Evolutionary conservation across 148 eudicot genomes (phyloP), one percentile per base, ranked within the genome.

Genomic region (Camellia sinensis): DNA sequence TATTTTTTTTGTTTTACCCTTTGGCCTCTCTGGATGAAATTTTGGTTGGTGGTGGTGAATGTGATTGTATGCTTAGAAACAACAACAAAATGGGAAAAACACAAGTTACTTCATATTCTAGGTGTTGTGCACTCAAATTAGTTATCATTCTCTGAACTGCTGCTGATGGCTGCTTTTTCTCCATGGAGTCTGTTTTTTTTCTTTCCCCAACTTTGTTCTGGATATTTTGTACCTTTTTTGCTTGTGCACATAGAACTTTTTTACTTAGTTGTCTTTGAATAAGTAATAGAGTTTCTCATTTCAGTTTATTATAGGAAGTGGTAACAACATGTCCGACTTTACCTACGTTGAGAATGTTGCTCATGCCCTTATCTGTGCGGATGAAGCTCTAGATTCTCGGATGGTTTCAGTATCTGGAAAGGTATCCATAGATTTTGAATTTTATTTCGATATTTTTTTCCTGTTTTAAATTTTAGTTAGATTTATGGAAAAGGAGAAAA

Each of bases 291-390:
- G 84, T 71, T 85, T 89, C 86, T 79, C 86, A 87, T 92, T 89
- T 86, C 97, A 95, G 99, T 91, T 93, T 86, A 87, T 90, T 91
- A 87, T 95, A 91, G 99, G 97, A 65, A 87, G 84, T 79, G 91
- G 90, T 72, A 87, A 87, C 61, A 92, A 53, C 81, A 81, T 84
- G 81, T 88, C 89, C 43, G 97, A 95, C 87, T 95, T 93, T 83
- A 93, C 97, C 68, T 93, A 89, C 80, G 95, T 95, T 80, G 99
- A 93, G 87, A 95, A 95, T 89, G 95, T 91, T 84, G 93, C 99
- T 77, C 97, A 95, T 88, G 97, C 95, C 19, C 92, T 88, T 82
- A 86, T 89, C 54, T 93, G 99, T 89, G 97, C 99, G 43, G 93
- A 95, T 76, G 90, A 90, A 87, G 94, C 97, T 77, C 82, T 94